Percentiles rank a stretch among this genome's conserved stretches.
Evolutionary conservation across 2,329 filamentous ascomycete genomes (phyloP).

Genomic region (Aspergillus awamori): DNA sequence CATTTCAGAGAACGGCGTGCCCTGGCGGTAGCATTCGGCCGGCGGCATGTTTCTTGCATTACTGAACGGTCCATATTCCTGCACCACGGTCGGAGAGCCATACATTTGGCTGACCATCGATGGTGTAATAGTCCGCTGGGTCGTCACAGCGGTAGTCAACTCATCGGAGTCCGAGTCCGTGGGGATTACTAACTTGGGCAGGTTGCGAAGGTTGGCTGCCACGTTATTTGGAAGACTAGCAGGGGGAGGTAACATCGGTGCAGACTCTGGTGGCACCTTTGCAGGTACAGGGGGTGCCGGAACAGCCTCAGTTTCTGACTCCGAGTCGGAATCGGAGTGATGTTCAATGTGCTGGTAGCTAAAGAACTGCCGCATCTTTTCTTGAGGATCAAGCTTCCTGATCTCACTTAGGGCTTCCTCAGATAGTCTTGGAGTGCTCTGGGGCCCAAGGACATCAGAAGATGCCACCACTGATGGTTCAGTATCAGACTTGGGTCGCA

Average conservation of each 20-base stretch:
- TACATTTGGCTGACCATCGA: constrained; percentile 23
- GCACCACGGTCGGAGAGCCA: constrained; percentile 20
- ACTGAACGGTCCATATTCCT: constrained; percentile 16
- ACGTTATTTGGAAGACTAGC: constrained; percentile 45
- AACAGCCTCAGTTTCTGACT: constrained; percentile 9
- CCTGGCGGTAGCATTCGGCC: constrained; percentile 58
- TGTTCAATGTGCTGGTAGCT: constrained; percentile 67
- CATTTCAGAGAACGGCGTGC: constrained; percentile 88
- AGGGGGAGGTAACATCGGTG: constrained; percentile 34
- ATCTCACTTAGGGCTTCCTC: constrained; percentile 72
- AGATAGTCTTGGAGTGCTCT: constrained; percentile 62
- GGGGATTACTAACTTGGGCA: constrained; percentile 60
- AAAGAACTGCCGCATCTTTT: constrained; percentile 88
- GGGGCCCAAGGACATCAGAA: constrained; percentile 79
- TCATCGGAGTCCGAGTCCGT: constrained; percentile 73
- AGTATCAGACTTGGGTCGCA: constrained; percentile 70
- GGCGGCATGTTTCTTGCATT: constrained; percentile 29
- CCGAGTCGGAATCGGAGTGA: background rate
- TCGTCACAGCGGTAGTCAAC: constrained; percentile 32
- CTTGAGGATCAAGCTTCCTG: constrained; percentile 75
- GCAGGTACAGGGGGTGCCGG: background rate
- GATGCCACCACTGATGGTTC: constrained; percentile 84
- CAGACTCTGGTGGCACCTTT: constrained; percentile 55
- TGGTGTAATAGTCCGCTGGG: constrained; percentile 35
- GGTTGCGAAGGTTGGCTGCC: constrained; percentile 52